These are phyloP conservation scores for Rosa rugosa DNA, from an alignment of 306 rosid species.

Conservation along the genomic window DNA sequence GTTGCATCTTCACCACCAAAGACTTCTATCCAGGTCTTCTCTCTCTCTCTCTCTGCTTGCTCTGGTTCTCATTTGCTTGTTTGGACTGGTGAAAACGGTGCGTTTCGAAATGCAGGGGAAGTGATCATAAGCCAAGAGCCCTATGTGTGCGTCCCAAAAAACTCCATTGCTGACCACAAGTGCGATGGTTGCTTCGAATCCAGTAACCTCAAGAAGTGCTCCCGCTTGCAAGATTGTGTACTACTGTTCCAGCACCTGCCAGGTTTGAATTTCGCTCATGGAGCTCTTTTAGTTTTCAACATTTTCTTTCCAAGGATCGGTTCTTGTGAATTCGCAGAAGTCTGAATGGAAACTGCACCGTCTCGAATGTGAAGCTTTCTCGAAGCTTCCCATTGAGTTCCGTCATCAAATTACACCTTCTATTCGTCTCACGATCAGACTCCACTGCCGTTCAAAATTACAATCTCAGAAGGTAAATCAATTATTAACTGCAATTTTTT, in stretches of 20 bases:
- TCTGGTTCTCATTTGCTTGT: background rate
- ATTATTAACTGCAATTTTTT: background rate
- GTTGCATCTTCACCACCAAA: slow-evolving; percentile 56
- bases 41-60: slow-evolving; percentile 4
- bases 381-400: slow-evolving; percentile 51
- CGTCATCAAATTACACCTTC: slow-evolving; percentile 56
- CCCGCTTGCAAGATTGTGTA: slow-evolving; percentile 61
- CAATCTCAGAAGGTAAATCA: slow-evolving; percentile 59
- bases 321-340: slow-evolving; percentile 45
- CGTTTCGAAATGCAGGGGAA: slow-evolving; percentile 51
- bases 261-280: slow-evolving; percentile 34
- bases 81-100: background rate
- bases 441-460: slow-evolving; percentile 61
- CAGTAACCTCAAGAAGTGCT: slow-evolving; percentile 60
- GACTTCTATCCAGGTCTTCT: slow-evolving; percentile 58
- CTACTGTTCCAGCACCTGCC: slow-evolving; percentile 64
- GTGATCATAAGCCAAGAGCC: slow-evolving; percentile 71
- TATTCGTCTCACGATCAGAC: slow-evolving; percentile 70
- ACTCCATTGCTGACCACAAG: slow-evolving; percentile 36
- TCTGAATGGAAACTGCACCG: slow-evolving; percentile 92
- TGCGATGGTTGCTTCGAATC: slow-evolving; percentile 68
- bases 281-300: background rate
- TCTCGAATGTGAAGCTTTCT: slow-evolving; percentile 76
- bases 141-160: slow-evolving; percentile 62
- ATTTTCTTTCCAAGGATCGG: background rate